Conservation (phyloP, 2,329 filamentous ascomycete genomes). For the Xylariaceae sp. region DNA sequence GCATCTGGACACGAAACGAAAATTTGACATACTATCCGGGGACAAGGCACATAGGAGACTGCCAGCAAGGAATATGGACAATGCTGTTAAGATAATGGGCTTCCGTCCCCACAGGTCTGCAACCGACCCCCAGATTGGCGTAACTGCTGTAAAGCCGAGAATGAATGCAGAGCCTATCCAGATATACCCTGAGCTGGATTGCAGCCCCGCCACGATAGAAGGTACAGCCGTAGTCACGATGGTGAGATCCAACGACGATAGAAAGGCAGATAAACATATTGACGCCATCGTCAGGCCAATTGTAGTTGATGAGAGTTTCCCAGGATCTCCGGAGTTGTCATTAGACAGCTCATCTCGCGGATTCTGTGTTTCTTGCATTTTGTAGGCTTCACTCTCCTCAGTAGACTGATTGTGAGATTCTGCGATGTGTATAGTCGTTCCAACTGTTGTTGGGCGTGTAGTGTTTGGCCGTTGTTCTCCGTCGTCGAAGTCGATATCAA, state of each 20-base stretch:
- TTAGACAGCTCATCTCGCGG: too few species aligned
- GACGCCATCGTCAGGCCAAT: not conserved
- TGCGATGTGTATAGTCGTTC: too few species aligned
- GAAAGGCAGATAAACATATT: not conserved
- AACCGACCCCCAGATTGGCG: not conserved
- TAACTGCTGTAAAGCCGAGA: not conserved
- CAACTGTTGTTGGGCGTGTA: too few species aligned
- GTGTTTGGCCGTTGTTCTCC: too few species aligned
- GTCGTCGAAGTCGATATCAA: too few species aligned
- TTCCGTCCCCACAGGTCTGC: not conserved
- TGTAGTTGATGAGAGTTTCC: not conserved
- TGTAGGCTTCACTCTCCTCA: too few species aligned
- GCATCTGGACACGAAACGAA: too few species aligned
- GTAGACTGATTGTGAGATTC: too few species aligned
- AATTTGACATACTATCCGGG: not conserved
- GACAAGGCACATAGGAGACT: not conserved
- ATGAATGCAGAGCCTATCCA: not conserved
- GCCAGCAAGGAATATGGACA: not conserved
- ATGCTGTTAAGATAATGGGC: not conserved
- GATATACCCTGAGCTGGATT: not conserved
- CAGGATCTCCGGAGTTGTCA: not conserved
- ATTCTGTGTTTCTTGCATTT: too few species aligned
- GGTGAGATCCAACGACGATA: not conserved
- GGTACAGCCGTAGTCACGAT: not conserved
- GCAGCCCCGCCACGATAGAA: not conserved